Evolutionary conservation across 345 rosid species (phyloP), one percentile per base, ranked within the genome.

Genomic region (Chamaenerion angustifolium): DNA sequence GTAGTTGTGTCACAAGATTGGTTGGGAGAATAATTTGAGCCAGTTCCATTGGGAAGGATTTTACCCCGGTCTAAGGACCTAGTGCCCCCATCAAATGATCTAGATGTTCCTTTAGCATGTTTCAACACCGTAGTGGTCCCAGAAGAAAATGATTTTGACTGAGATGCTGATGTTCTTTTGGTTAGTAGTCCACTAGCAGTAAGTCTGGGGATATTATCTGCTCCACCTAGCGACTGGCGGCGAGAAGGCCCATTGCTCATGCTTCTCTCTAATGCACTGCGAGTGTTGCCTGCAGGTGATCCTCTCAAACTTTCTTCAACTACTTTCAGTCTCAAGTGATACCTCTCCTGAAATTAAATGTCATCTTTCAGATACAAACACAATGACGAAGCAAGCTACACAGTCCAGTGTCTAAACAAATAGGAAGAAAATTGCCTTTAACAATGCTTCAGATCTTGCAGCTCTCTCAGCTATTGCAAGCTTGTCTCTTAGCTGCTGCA

Each of bases 81-180:
- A 16, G 79, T 77, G 55, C 97, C 94, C 40, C 94, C 95, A 63
- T 90, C 98, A 63, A 90, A 89, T 54, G 98, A 90, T 74, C 71
- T 79, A 14, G 98, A 83, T 55, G 92, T 79, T 71, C 94, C 95
- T 70, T 79, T 90, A 48, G 95, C 98, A 74, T 90, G 82, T 86
- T 76, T 85, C 61, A 89, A 67, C 58, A 85, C 70, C 18, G 76
- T 21, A 62, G 66, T 75, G n/a, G 83, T 71, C 60, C 84, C 80
- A 49, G 82, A 79, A 67, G 76, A 58, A 40, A 82, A 68, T 51
- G 82, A 64, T 68, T 83, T 81, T 19, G 72, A 64, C 56, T 80
- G 88, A 15, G 74, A 72, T 11, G 87, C 74, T 7, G 37, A 7
- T 21, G 72, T 64, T 77, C 75, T 81, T 73, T 79, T 83, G 31